Evolutionary conservation across 202 grass and related monocot species (phyloP), one percentile per base, ranked within the genome.

Genomic region (Carex sylvatica): DNA sequence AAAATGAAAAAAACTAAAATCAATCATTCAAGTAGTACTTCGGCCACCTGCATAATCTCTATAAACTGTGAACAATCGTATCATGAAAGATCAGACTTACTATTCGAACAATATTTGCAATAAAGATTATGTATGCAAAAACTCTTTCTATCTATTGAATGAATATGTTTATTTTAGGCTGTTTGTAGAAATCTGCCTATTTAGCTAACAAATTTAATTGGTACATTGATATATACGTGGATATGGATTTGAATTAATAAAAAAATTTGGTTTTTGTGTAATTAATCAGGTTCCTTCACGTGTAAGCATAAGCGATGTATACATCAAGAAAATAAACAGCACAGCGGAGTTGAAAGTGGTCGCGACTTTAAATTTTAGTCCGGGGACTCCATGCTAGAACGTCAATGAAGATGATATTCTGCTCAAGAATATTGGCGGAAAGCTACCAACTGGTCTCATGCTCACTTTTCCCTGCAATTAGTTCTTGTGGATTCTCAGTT

Each of bases 281-380:
- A 40, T 61, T 4, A 13, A 42, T 46, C 71, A 89, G 87, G 53
- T 7, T 11, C 64, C 87, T 2, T 86, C 87, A 1, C 16, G 53
- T 2, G 87, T 89, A 61, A 70, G 31, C 36, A 74, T 89, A 62
- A 83, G 80, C 6, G 74, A 84, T 19, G 35, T 89, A 59, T 9
- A 23, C 42, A 86, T 86, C 55, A 83, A 46, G 30, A 42, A 59
- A 58, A 86, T 89, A 23, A 63, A 52, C 3, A 84, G 88, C 28
- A 86, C 80, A 13, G 80, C 88, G n/a, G 36, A 61, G 1, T 80
- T 65, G 1, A 65, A 73, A 12, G 73, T 86, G 16, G 80, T 70
- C 0, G 84, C 86, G 79, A 83, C n/a, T 9, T n/a, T 89, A 31
- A 83, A 82, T 22, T 89, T 84, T 64, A 88, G 78, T 65, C 40